Evolutionary conservation across 495 filamentous ascomycete species (phyloP), one percentile per base, ranked within the genome.

Genomic region (Antarctomyces pellizariae): DNA sequence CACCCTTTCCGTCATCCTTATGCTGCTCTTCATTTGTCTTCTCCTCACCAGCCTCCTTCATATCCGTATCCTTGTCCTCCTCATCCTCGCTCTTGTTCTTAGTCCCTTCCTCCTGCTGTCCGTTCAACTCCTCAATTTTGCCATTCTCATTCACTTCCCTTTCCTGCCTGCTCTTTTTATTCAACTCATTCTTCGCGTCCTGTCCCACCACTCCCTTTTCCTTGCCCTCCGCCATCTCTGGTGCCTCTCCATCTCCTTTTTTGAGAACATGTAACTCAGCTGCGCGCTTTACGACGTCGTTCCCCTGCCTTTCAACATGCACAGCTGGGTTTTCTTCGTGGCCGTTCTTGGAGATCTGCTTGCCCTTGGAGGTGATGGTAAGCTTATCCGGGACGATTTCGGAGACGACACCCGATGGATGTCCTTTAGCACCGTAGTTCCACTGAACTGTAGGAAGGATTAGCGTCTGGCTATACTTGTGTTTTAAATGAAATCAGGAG

Each of bases 261-360:
- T 47, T 34, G 7, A 54, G 50, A n/a, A 55, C 48, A 1, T 52
- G 49, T 15, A 67, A 43, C 41, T 69, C 65, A 33, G 48, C 53
- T 12, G 60, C 55, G 26, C 49, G 47, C 43, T 71, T 71, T 18
- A 69, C 67, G 20, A 68, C 68, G 42, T 72, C 67, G 39, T 73
- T 68, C 17, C 68, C 66, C 3, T 51, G 37, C 11, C 66, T 52
- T 30, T 45, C 47, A 31, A 68, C 39, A 34, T 56, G 56, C 9
- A 71, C 61, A 22, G 62, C 67, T 1, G 64, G 66, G 33, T 75
- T 59, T 9, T 51, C 51, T 21, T 56, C 47, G 13, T 57, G 46
- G 32, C 58, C 66, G 24, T 64, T 62, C 45, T 60, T 65, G 45
- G 57, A 59, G 39, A 72, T 57, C 9, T 55, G 62, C 36, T 72